Evolutionary conservation across 495 filamentous ascomycete species (phyloP), one percentile per base, ranked within the genome.

Genomic region (Parachaetomium inaequale): DNA sequence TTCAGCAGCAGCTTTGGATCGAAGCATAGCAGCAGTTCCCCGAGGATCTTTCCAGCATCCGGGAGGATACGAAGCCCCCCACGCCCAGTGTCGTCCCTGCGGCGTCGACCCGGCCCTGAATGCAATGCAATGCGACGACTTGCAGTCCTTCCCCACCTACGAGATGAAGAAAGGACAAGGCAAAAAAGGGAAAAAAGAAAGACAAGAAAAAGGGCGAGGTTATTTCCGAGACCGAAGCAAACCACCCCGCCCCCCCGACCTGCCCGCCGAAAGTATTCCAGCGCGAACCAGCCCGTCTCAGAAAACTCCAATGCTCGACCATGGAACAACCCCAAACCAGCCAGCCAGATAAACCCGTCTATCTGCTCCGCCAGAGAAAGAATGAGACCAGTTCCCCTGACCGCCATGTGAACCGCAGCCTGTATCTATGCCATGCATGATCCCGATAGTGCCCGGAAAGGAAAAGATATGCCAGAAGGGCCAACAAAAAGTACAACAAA

Each of bases 341-440:
- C 28, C 23, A 7, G 19, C 6, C 11, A 5, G 10, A 40, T 7
- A 23, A 5, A 42, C 17, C 55, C 21, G 40, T 58, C 40, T 58
- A 47, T 34, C 36, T n/a, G 2, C 7, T 17, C 8, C 19, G 1
- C 52, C 7, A 4, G 3, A 7, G 12, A 4, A 10, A 12, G n/a
- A 28, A 19, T 12, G 23, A 28, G 3, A 42, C 17, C 19, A 45
- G 15, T 45, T 42, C 28, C 29, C 28, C 36, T 32, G 40, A 7
- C 36, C 12, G 36, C 19, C 55, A 31, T 47, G 26, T 17, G 55
- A 32, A 32, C 25, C 40, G 4, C 26, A 28, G 15, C 47, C 32
- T 19, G 25, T 32, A 38, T 52, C 47, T 53, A 60, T 43, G 36
- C 25, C 34, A 60, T 53, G 47, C 58, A 42, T 23, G 6, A 15